Conservation (phyloP, 2,329 filamentous ascomycete species). For the Arachnomyces sp. region DNA sequence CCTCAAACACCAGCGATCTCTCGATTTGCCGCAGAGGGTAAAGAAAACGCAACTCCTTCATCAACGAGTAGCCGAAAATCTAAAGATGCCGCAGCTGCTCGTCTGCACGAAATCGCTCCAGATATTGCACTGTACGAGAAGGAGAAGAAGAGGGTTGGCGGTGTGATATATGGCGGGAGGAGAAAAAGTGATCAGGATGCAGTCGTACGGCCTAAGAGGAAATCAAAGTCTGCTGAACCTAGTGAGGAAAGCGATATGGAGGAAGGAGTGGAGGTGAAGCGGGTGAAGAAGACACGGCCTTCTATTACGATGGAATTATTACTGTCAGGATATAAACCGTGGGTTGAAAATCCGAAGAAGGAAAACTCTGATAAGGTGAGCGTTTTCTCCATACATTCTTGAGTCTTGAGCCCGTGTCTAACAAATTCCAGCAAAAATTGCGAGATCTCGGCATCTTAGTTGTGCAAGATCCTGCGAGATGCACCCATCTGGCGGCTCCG, state of each 20-base stretch:
- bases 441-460: conserved; percentile 75
- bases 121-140: conserved; percentile 90
- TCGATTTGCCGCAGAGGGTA: conserved; percentile 50
- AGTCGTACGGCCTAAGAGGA: conserved; percentile 28
- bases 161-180: conserved; percentile 52
- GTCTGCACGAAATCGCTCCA: conserved; percentile 65
- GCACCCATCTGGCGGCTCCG: conserved; percentile 81
- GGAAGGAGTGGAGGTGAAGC: conserved; percentile 51
- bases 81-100: conserved; percentile 73
- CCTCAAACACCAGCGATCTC: conserved; percentile 47
- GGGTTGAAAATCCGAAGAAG: conserved; percentile 63
- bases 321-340: conserved; percentile 74
- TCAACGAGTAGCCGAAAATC: conserved; percentile 73
- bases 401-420: conserved; percentile 1
- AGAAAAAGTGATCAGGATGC: conserved; percentile 34
- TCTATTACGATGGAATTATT: conserved; percentile 67
- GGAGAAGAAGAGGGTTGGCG: conserved; percentile 74
- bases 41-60: conserved; percentile 77
- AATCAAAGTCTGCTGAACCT: conserved; percentile 37
- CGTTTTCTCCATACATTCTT: conserved; percentile 7
- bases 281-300: conserved; percentile 52
- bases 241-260: conserved; percentile 40
- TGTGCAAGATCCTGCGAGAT: conserved; percentile 64
- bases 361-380: conserved; percentile 76
- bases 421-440: conserved; percentile 57